These are phyloP conservation scores for Pyrenochaeta sp. DNA, from an alignment of 2,329 filamentous ascomycete species.

Conservation along the genomic window DNA sequence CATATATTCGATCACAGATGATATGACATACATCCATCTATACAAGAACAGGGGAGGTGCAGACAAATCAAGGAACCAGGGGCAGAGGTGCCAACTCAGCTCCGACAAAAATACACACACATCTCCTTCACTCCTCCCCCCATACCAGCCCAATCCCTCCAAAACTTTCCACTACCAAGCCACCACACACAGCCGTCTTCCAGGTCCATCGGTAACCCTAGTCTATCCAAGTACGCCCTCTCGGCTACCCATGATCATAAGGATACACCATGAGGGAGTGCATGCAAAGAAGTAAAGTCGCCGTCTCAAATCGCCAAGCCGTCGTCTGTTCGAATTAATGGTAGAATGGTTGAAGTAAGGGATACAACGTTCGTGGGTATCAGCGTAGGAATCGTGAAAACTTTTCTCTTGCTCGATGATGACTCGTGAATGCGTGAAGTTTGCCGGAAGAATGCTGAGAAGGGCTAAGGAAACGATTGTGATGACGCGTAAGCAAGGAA, in stretches of 20 bases:
- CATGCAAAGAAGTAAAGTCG: slow-evolving; percentile 26
- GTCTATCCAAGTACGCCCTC: slow-evolving; percentile 37
- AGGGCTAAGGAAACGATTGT: slow-evolving; percentile 44
- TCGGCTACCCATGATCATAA: slow-evolving; percentile 12
- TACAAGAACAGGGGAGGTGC: slow-evolving; percentile 16
- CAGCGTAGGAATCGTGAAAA: slow-evolving; percentile 54
- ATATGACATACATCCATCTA: slow-evolving; percentile 26
- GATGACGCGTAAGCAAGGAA: slow-evolving; percentile 24
- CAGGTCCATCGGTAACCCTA: slow-evolving; percentile 32
- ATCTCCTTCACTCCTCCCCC: slow-evolving; percentile 29
- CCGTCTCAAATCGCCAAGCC: slow-evolving; percentile 48
- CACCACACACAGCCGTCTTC: slow-evolving; percentile 47
- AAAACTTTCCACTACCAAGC: slow-evolving; percentile 39
- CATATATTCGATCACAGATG: slow-evolving; percentile 26
- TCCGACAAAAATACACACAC: slow-evolving; percentile 38
- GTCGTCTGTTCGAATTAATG: slow-evolving; percentile 46
- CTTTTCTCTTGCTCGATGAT: slow-evolving; percentile 45
- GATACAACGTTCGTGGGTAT: slow-evolving; percentile 55
- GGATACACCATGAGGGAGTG: slow-evolving; percentile 13
- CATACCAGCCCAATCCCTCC: slow-evolving; percentile 34
- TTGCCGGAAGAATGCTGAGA: slow-evolving; percentile 45
- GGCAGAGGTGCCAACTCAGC: slow-evolving; percentile 34
- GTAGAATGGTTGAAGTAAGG: slow-evolving; percentile 48
- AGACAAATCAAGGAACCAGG: slow-evolving; percentile 22
- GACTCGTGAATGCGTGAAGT: slow-evolving; percentile 50